Evolutionary conservation across 805 yeast genomes (phyloP), one percentile per base, ranked within the genome.

Genomic region (Metschnikowia sp.): DNA sequence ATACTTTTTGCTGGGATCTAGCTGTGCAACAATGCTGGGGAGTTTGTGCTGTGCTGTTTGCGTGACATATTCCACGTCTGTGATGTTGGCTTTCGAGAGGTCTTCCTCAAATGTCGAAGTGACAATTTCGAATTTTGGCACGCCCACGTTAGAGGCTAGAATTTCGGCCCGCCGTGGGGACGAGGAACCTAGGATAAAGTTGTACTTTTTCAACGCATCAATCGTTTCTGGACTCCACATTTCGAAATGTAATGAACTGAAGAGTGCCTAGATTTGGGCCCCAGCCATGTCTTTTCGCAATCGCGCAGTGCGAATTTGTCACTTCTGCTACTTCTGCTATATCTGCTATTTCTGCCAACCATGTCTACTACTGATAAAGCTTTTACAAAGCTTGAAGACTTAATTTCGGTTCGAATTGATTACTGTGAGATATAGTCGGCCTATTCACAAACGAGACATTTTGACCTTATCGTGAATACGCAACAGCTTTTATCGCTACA

Each of bases 101-200:
- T 91, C 74, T 62, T 92, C 99, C 44, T 81, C 85, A 59, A 89
- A 92, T 9, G 78, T 69, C 0, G 97, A 86, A 15, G 82, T 80
- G 11, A 77, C 63, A 0, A 86, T 69, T 26, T 64, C 66, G 10
- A 75, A 56, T 26, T 41, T 22, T 3, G 36, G 6, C 33, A 86
- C 64, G 0, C 84, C 84, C 62, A 86, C 63, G 54, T 84, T 81
- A 7, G 58, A 59, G 5, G 64, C 59, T 29, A 94, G 58, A n/a
- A 94, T 84, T 47, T 87, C 88, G 45, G 70, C 66, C 48, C 99
- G 70, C 50, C 97, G 74, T 2, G 95, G 92, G 0, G 97, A 91
- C 1, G 86, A 77, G 2, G 96, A 88, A 0, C 96, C 97, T 7
- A 92, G 73, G 5, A 88, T 69, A 26, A 91, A 68, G 4, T 63